These are phyloP conservation scores for Fusarium sp. DNA, from an alignment of 2,329 filamentous ascomycete genomes.

Conservation along the genomic window DNA sequence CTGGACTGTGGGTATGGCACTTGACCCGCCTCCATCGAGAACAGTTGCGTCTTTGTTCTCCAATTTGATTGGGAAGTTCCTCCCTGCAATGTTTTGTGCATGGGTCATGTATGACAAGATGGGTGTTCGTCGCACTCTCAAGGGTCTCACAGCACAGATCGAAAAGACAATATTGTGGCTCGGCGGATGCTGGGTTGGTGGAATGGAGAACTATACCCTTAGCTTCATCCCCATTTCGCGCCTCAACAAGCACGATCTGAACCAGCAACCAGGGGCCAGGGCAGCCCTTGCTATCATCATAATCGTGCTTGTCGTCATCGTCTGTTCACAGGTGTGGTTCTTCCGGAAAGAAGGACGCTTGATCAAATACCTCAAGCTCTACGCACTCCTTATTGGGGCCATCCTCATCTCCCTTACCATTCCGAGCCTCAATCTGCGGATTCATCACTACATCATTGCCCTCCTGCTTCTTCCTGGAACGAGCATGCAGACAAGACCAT, in stretches of 20 bases:
- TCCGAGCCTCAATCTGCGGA: conserved; percentile 82
- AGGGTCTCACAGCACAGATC: conserved; percentile 80
- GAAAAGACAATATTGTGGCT: conserved; percentile 94
- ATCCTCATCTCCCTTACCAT: conserved; percentile 77
- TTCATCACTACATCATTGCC: conserved; percentile 94
- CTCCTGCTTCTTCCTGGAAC: conserved; percentile 90
- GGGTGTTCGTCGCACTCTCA: conserved; percentile 76
- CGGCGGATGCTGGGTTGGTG: conserved; percentile 89
- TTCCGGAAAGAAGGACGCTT: conserved; percentile 88
- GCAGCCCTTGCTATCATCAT: conserved; percentile 84
- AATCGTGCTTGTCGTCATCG: conserved; percentile 73
- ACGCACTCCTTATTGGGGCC: conserved; percentile 72
- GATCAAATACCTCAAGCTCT: conserved; percentile 80
- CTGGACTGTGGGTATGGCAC: conserved; percentile 88
- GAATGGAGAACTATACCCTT: conserved; percentile 94
- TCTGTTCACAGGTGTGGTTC: conserved; percentile 81
- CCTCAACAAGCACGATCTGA: conserved; percentile 88
- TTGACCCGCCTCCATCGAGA: conserved; percentile 79
- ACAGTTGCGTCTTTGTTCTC: conserved; percentile 79
- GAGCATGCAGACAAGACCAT: conserved; percentile 85
- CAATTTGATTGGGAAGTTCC: conserved; percentile 79
- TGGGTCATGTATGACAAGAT: conserved; percentile 91
- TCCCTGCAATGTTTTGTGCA: conserved; percentile 87
- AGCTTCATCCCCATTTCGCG: conserved; percentile 93
- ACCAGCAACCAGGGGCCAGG: conserved; percentile 88